A percentile compares a stretch with the other conserved stretches of the same genome.
Conservation (phyloP, 768 basidiomycete species). For the Gelatoporia subvermispora region DNA sequence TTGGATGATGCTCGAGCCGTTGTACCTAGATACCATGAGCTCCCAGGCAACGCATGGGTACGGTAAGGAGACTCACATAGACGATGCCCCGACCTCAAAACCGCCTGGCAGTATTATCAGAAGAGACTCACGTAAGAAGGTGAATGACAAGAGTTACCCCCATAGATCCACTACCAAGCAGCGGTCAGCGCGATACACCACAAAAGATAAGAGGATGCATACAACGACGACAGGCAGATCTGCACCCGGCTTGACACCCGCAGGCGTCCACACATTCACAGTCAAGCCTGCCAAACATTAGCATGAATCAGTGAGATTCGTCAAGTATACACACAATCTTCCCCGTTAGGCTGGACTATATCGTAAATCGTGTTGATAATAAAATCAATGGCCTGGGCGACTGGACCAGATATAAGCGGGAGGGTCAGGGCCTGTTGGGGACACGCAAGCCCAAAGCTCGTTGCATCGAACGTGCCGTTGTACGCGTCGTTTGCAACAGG, state of each 20-base stretch:
- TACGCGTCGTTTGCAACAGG: constrained; percentile 17
- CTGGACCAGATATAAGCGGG: constrained; percentile 9
- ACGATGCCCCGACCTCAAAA: constrained; percentile 32
- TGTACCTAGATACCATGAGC: constrained; percentile 25
- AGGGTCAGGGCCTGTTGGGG: constrained; percentile 15
- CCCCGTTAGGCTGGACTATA: background rate
- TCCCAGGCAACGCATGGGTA: too few species aligned
- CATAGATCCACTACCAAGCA: constrained; percentile 14
- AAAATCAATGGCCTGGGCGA: constrained; percentile 2
- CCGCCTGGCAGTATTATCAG: constrained; percentile 25
- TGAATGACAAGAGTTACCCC: constrained; percentile 11
- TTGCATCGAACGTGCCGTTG: constrained; percentile 13
- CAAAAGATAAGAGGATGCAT: too few species aligned
- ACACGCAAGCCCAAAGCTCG: constrained; percentile 19
- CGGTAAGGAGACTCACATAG: background rate
- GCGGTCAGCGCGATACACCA: too few species aligned
- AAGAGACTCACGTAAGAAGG: too few species aligned
- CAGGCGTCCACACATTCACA: constrained; percentile 7
- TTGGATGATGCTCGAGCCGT: constrained; percentile 37
- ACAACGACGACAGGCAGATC: constrained; percentile 4
- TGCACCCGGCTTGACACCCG: background rate
- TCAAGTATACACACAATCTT: background rate
- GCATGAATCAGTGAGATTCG: background rate
- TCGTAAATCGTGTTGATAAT: background rate
- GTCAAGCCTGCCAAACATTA: constrained; percentile 2